Base-by-base conservation (phyloP, 805 yeast species). In the Cyberlindnera galapagoensis region DNA sequence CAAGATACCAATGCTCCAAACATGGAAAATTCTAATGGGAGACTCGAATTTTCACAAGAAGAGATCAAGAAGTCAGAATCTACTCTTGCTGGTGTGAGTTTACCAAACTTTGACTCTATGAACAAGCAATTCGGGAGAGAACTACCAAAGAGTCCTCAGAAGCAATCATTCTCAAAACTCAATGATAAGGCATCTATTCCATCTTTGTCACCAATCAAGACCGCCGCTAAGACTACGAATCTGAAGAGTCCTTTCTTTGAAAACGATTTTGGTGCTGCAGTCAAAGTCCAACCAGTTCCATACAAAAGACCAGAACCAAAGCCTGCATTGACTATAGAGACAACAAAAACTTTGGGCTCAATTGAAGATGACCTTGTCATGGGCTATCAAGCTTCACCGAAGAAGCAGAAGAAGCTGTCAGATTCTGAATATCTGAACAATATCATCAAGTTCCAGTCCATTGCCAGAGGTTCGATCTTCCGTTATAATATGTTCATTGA, bases 41-140 rank as follows among this genome's bases (percentile, higher is more conserved):
- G 68, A 35, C 48, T 79, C 4, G 65, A 69, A 15, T 84, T 90
- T 46, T 56, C 74, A 5, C 79, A 76, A 13, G 80, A 71, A 10
- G 95, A 87, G 34, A 62, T 90, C 14, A 63, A 67, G 28, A 65
- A 65, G 18, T 80, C 94, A 15, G 85, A 82, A 52, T 63, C 62
- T 30, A 63, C 65, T 3, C 58, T 86, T 37, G 80, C 79, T 18
- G 87, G 87, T 0, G 56, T 76, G 15, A 74, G 75, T 25, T 62
- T 88, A 44, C 95, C 95, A 9, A 85, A 87, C 47, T 90, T 88
- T 52, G 72, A 70, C 21, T 64, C 69, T 7, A 62, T 75, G 59
- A 65, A 60, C 34, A 55, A 57, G 21, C 66, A 67, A 25, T 58
- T 67, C 21, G 59, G 52, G n/a, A 52, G 55, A 17, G 55, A 48